Evolutionary conservation across 768 basidiomycete species (phyloP), one percentile per base, ranked within the genome.

Genomic region (Mrakia gelida): DNA sequence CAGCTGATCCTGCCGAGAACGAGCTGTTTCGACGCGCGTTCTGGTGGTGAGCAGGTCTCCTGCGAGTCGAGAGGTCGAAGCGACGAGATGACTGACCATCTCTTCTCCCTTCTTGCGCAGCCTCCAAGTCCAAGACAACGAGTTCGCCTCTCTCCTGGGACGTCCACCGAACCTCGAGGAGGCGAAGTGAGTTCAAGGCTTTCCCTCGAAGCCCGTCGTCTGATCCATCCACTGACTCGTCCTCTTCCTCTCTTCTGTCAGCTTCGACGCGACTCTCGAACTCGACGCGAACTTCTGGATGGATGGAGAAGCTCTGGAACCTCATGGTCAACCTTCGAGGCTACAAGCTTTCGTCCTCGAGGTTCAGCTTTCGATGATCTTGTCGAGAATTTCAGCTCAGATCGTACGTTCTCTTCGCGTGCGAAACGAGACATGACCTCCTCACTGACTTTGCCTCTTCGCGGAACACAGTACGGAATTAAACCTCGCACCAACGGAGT

Each of bases 201-300:
- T 45, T 45, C 15, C 71, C 38, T 23, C n/a, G n/a, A n/a, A 21
- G 11, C 62, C 11, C 28, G 28, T 23, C 63, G 38, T 5, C 32
- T 15, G 15, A 18, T 11, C 38, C 21, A 18, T 11, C 38, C 21
- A 15, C 16, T 32, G 28, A 16, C 63, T 30, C 63, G 8, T 3
- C 63, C 28, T 7, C 7, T 65, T 28, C 28, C 6, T 30, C 28
- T 45, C 23, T 30, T 16, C 15, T 26, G n/a, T 38, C 32, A 79
- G 78, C 38, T 75, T 79, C 32, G 78, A 79, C 34, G 74, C 75
- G 11, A 73, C 52, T n/a, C n/a, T 54, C 30, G 78, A 79, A 21
- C 71, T 65, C 21, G 78, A 79, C 45, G 45, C 75, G 61, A 56
- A 59, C n/a, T 79, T 75, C 10, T 68, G 65, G 65, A 21, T 38